A percentile compares a stretch with the other conserved stretches of the same genome.
Conservation (phyloP, 2,329 filamentous ascomycete species). For the Ophiosphaerella narmari region DNA sequence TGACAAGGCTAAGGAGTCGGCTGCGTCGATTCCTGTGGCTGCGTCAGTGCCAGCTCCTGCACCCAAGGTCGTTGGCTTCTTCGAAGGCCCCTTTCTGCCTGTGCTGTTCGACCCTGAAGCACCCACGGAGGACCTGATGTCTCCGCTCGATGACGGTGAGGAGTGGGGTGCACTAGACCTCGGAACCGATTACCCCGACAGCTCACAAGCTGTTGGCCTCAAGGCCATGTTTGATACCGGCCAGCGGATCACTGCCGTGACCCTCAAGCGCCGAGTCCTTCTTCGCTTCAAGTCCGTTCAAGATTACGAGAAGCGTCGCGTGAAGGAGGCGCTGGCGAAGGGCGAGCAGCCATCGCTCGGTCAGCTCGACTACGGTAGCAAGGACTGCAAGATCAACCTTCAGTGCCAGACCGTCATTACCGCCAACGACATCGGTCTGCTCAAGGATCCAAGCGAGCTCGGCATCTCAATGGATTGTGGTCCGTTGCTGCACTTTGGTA, state of each 20-base stretch:
- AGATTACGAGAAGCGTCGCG: conserved; percentile 11
- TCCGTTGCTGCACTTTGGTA: conserved; percentile 11
- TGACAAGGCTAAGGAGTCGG: no score
- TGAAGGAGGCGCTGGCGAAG: background rate
- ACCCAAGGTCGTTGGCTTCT: conserved; percentile 7
- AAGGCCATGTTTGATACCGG: conserved; percentile 1
- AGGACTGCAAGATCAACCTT: conserved; percentile 11
- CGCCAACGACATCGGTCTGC: conserved; percentile 9
- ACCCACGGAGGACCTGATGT: conserved; percentile 1
- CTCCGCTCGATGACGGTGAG: background rate
- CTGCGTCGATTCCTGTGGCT: no score
- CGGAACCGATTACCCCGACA: background rate
- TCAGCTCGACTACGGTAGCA: conserved; percentile 19
- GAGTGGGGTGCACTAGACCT: conserved; percentile 1
- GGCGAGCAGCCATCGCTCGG: background rate
- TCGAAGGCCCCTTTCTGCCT: conserved; percentile 1
- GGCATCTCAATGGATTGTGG: background rate
- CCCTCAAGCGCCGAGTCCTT: conserved; percentile 8
- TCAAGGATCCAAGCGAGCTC: conserved; percentile 5
- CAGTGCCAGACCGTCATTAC: conserved; percentile 5
- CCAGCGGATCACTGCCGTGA: background rate
- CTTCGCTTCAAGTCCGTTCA: conserved; percentile 15
- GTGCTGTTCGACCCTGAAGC: conserved; percentile 3
- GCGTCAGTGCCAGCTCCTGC: background rate
- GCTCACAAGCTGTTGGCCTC: background rate